Evolutionary conservation across 495 filamentous ascomycete genomes (phyloP).

Genomic region (Hypoxylon fragiforme): DNA sequence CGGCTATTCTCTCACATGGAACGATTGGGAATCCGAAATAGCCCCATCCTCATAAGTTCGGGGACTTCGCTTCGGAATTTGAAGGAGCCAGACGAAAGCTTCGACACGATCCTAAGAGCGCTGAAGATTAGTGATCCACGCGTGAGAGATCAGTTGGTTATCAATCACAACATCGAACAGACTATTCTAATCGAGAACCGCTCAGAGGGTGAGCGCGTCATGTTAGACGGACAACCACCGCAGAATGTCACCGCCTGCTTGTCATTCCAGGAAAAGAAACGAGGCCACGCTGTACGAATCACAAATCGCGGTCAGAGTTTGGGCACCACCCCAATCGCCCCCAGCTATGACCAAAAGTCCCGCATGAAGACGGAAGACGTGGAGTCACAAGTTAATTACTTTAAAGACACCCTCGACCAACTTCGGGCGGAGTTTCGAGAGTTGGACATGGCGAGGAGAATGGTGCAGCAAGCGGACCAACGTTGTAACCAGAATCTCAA

Average conservation of each 20-base stretch:
- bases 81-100: conserved; percentile 71
- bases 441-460: conserved; percentile 43
- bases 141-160: conserved; percentile 79
- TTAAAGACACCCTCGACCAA: conserved; percentile 44
- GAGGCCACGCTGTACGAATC: conserved; percentile 66
- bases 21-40: conserved; percentile 53
- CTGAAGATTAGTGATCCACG: conserved; percentile 80
- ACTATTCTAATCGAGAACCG: conserved; percentile 72
- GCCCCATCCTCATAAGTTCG: conserved; percentile 68
- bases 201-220: conserved; percentile 64
- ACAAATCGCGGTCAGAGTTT: conserved; percentile 54
- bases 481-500: conserved; percentile 60
- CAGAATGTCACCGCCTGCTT: conserved; percentile 75
- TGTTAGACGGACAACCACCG: conserved; percentile 65
- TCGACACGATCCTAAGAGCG: conserved; percentile 76
- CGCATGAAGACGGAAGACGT: conserved; percentile 81
- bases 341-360: conserved; percentile 43
- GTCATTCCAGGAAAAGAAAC: conserved; percentile 59
- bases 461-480: conserved; percentile 60
- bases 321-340: conserved; percentile 38
- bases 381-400: conserved; percentile 36
- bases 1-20: conserved; percentile 66
- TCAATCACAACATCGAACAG: conserved; percentile 82
- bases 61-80: conserved; percentile 59
- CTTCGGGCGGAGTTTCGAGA: conserved; percentile 48